Evolutionary conservation across 2,329 filamentous ascomycete genomes (phyloP), one percentile per base, ranked within the genome.

Genomic region (Curvularia sp.): DNA sequence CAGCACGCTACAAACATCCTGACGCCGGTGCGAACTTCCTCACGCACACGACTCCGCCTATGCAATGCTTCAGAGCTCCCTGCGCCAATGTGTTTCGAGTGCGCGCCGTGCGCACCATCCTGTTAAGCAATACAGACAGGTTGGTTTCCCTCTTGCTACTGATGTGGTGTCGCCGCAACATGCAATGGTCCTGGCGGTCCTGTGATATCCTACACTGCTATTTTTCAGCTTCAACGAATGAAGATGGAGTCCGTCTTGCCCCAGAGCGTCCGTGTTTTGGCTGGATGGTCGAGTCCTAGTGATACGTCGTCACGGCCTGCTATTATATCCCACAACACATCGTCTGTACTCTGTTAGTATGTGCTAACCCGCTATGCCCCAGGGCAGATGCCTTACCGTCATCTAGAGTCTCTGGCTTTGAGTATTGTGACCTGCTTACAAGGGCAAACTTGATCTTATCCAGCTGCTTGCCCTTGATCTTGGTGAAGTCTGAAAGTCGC

Each of bases 401-500:
- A 66, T 89, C 87, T 46, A 99, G 82, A 79, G 96, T 96, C 59
- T 87, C 85, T 25, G 93, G 90, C 72, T 90, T 92, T 38, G 90
- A 87, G 78, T 91, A 96, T 50, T 87, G 84, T 34, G 67, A 79
- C 68, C 74, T 90, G 83, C 75, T 88, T 83, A 50, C 64, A 32
- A 97, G 85, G 6, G 93, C 91, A 81, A 99, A 97, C 78, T 96
- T 97, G 78, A 99, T 95, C 83, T 98, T 98, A 78, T 99, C 94
- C 67, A 99, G 93, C 65, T 92, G 92, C 83, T 99, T 99, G 77
- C 95, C 96, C 79, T 97, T 97, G 80, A 99, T 89, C 25, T 93
- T 93, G 0, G 92, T 97, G 58, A 94, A 86, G 77, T 93, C 94
- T 68, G 95, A 93, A 3, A 99, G 82, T n/a, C 95, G 88, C 79